These are phyloP conservation scores for Ogataea philodendri DNA, from an alignment of 805 yeast genomes.

Conservation along the genomic window DNA sequence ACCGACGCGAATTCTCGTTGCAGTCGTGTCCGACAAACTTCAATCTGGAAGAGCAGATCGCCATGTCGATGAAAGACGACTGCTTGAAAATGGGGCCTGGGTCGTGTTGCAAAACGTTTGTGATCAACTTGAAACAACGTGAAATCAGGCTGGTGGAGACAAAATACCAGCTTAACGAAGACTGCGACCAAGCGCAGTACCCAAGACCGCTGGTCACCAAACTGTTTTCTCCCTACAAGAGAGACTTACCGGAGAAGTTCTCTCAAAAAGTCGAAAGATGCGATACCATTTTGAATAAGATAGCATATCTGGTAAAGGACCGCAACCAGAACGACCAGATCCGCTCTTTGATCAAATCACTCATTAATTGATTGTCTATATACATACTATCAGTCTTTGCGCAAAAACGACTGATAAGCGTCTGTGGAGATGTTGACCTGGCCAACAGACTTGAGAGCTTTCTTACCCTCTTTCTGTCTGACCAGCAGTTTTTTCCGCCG, in stretches of 20 bases:
- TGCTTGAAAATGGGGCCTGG: constrained; percentile 24
- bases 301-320: constrained; percentile 11
- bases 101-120: constrained; percentile 18
- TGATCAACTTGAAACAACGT: constrained; percentile 30
- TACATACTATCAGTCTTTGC: constrained; percentile 33
- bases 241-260: not conserved
- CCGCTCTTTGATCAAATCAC: constrained; percentile 18
- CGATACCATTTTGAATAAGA: constrained; percentile 19
- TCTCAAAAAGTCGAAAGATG: constrained; percentile 11
- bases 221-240: constrained; percentile 16
- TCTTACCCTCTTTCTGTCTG: constrained; percentile 93
- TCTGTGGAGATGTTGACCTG: constrained; percentile 75
- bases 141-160: constrained; percentile 26
- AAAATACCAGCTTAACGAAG: no score
- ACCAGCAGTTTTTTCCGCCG: constrained; percentile 84
- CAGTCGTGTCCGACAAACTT: constrained; percentile 50
- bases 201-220: constrained; percentile 16
- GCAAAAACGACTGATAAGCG: constrained; percentile 83
- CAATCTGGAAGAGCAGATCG: constrained; percentile 43
- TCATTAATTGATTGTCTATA: constrained; percentile 9
- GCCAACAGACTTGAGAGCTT: constrained; percentile 76
- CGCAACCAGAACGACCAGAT: constrained; percentile 17
- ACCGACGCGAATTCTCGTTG: constrained; percentile 48
- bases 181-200: no score
- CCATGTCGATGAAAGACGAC: constrained; percentile 49